Conservation (phyloP, 2,329 filamentous ascomycete species). For the Paecilomyces formosus region DNA sequence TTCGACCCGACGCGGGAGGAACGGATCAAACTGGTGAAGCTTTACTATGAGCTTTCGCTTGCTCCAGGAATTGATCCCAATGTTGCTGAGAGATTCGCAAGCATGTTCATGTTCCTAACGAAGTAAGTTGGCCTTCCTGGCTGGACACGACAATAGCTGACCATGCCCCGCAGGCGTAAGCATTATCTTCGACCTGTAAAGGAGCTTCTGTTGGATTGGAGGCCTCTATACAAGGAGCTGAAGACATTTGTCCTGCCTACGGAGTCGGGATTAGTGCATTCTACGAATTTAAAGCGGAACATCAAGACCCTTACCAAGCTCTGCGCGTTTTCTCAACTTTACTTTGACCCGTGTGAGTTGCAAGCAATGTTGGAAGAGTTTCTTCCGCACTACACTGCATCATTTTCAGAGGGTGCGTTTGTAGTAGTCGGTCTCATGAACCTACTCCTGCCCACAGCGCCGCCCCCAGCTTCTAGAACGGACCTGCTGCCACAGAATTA, state of each 20-base stretch:
- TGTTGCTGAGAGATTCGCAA: conserved; percentile 82
- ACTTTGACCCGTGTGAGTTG: conserved; percentile 84
- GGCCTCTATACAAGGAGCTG: conserved; percentile 83
- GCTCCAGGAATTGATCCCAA: conserved; percentile 79
- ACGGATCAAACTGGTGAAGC: conserved; percentile 72
- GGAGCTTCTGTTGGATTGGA: conserved; percentile 89
- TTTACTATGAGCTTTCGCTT: conserved; percentile 91
- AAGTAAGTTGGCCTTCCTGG: conserved; percentile 54
- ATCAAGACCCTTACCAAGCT: conserved; percentile 75
- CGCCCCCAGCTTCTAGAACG: conserved; percentile 58
- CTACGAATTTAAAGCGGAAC: conserved; percentile 57
- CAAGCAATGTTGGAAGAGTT: conserved; percentile 74
- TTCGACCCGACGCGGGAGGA: conserved; percentile 88
- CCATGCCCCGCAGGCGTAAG: conserved; percentile 59
- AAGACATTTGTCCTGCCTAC: conserved; percentile 83
- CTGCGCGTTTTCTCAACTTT: conserved; percentile 81
- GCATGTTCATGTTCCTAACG: conserved; percentile 94
- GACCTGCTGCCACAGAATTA: conserved; percentile 84
- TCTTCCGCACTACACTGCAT: conserved; percentile 83
- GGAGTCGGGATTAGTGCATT: conserved; percentile 62
- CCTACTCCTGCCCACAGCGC: conserved; percentile 75
- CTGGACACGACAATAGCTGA: conserved; percentile 11
- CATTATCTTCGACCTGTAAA: conserved; percentile 88
- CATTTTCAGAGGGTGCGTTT: conserved; percentile 84
- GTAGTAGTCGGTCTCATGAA: conserved; percentile 87